phyloP scores from a whole-genome alignment of 2,329 filamentous ascomycete species.

The Drechslera avenae region DNA sequence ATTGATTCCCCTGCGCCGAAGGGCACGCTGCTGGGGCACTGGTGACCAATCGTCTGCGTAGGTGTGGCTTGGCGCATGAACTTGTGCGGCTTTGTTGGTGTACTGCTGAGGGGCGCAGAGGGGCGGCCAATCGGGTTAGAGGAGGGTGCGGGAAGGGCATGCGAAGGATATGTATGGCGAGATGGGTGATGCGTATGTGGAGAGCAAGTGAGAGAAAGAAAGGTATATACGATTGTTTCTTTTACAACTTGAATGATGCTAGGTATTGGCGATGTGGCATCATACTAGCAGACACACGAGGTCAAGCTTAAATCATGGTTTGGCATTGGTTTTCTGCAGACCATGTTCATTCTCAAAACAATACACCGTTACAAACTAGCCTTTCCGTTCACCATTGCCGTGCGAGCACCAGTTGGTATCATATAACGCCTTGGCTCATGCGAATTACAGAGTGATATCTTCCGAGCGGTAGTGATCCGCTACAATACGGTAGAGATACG shows the following conservation, averaged over 20 bases:
- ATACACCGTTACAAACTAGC: background rate
- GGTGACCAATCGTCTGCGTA: slow-evolving; percentile 9
- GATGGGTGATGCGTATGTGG: too few species aligned
- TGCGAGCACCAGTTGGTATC: background rate
- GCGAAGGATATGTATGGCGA: too few species aligned
- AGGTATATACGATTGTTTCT: too few species aligned
- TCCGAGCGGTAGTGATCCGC: slow-evolving; percentile 77
- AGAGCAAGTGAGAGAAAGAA: too few species aligned
- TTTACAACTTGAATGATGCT: too few species aligned
- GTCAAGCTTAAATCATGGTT: too few species aligned
- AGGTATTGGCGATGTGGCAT: too few species aligned
- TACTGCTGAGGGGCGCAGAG: slow-evolving; percentile 3
- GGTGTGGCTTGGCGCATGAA: background rate
- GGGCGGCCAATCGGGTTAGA: slow-evolving; percentile 12
- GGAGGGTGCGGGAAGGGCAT: slow-evolving; percentile 10
- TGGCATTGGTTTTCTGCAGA: too few species aligned
- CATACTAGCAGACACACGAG: too few species aligned
- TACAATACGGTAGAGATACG: slow-evolving; percentile 74
- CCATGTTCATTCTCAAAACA: too few species aligned
- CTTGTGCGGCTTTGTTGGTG: slow-evolving; percentile 1
- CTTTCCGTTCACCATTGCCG: too few species aligned
- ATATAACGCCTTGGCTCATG: slow-evolving; percentile 4
- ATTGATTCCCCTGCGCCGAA: slow-evolving; percentile 14
- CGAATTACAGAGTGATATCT: slow-evolving; percentile 62
- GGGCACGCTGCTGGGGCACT: slow-evolving; percentile 14